Evolutionary conservation across 352 stramenopile genomes (phyloP), one percentile per base, ranked within the genome.

Genomic region (Phytophthora hybrid): DNA sequence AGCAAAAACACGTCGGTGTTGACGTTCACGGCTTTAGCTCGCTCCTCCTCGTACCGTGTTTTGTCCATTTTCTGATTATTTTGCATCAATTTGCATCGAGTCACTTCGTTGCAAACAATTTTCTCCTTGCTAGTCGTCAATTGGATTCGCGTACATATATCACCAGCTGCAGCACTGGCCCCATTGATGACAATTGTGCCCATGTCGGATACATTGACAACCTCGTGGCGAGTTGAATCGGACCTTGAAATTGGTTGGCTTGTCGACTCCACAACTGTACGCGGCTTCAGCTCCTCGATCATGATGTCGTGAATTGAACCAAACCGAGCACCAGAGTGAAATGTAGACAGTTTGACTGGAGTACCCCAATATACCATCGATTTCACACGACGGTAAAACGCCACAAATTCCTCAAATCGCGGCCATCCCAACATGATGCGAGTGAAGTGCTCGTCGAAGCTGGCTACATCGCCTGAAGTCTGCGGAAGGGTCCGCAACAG

Each of bases 1-100:
- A 71, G 64, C 31, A 71, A 55, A n/a, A 71, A 64, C 21, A 66
- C 64, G 23, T 66, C 56, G 46, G 56, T 55, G 5, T 26, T 37
- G 16, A 11, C 7, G 6, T 68, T 44, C 21, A 18, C 34, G 4
- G 21, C 19, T 52, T 54, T 56, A 16, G 9, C 19, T 47, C 8
- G 34, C 10, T 47, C 61, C 34, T 60, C 13, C 14, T 4, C 51
- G 9, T 61, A 68, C 3, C 6, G 7, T 2, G 19, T 5, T 29
- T 61, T 3, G 8, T 61, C 54, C 31, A 44, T 14, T 37, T 53
- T 55, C 26, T 61, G 2, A 4, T 59, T 59, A 0, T 18, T n/a
- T 44, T 53, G 49, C 16, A 19, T 19, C n/a, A 67, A 10, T 8
- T 59, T 59, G 60, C 31, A 67, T 51, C 44, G 60, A 51, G 55